These are phyloP conservation scores for Ceratocystiopsis minuta DNA, from an alignment of 2,329 filamentous ascomycete genomes.

Conservation along the genomic window DNA sequence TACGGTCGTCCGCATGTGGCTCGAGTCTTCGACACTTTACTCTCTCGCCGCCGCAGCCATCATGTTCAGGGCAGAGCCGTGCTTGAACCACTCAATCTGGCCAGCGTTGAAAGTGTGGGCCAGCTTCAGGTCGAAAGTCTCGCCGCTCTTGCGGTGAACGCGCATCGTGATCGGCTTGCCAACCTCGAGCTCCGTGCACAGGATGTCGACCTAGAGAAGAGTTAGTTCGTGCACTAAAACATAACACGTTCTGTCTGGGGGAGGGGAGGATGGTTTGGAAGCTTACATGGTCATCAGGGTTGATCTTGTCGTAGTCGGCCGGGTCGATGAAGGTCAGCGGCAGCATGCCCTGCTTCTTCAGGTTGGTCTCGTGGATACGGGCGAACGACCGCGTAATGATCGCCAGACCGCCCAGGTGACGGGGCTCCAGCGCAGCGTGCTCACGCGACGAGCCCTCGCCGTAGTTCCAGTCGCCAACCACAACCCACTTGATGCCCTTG, in stretches of 20 bases:
- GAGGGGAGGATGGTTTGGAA: conserved; percentile 6
- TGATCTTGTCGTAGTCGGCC: conserved; percentile 94
- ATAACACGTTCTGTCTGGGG: background rate
- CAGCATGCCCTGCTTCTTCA: conserved; percentile 99
- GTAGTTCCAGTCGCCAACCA: conserved; percentile 99
- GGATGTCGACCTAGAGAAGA: conserved; percentile 56
- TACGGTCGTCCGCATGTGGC: too few relatives aligned
- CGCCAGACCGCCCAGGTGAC: conserved; percentile 89
- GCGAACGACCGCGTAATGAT: conserved; percentile 94
- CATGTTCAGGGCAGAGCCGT: conserved; percentile 91
- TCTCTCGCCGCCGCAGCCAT: conserved; percentile 55
- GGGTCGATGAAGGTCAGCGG: conserved; percentile 88
- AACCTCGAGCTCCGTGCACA: conserved; percentile 75
- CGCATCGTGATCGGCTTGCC: conserved; percentile 84
- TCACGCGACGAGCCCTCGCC: conserved; percentile 95
- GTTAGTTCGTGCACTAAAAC: too few relatives aligned
- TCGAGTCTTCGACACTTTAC: too few relatives aligned
- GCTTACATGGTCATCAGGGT: conserved; percentile 66
- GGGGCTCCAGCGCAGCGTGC: conserved; percentile 92
- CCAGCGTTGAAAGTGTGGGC: conserved; percentile 95
- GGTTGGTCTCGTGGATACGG: conserved; percentile 99
- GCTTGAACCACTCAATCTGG: conserved; percentile 98
- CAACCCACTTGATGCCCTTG: conserved; percentile 91
- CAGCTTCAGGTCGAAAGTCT: conserved; percentile 65
- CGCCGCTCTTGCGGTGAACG: conserved; percentile 79